Evolutionary conservation across 441 rosid species (phyloP).

Genomic region (Macaranga tanarius): DNA sequence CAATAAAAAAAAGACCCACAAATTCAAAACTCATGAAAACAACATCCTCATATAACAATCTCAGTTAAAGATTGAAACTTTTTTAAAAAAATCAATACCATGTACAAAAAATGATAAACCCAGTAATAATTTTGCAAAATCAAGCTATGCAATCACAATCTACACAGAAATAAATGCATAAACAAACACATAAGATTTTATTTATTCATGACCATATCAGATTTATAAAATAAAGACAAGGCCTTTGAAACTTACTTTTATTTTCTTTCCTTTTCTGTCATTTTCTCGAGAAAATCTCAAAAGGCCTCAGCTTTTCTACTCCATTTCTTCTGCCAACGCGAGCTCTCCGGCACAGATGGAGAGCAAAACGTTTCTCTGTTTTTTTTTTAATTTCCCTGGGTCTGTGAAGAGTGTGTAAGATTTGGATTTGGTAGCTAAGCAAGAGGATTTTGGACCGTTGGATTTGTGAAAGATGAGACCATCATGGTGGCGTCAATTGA

Average conservation of each 20-base stretch:
- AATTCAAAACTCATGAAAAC: not conserved
- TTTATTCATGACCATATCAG: conserved; percentile 19
- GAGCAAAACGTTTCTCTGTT: not conserved
- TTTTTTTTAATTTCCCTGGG: not conserved
- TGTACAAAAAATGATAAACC: not conserved
- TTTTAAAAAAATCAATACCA: not conserved
- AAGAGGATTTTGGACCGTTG: conserved; percentile 21
- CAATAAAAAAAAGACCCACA: conserved; percentile 3
- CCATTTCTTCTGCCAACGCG: conserved; percentile 22
- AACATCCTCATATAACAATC: conserved; percentile 2
- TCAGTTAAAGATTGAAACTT: conserved; percentile 3
- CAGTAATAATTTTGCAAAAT: conserved; percentile 11
- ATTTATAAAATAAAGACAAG: conserved; percentile 18
- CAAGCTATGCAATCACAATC: not conserved
- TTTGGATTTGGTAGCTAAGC: conserved; percentile 4
- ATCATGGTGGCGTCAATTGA: not conserved
- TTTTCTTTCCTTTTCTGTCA: conserved; percentile 22
- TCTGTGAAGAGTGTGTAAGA: conserved; percentile 1
- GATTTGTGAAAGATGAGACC: conserved; percentile 4
- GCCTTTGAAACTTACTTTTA: conserved; percentile 18
- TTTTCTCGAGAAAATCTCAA: conserved; percentile 32
- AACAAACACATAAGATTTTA: conserved; percentile 9
- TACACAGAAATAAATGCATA: not conserved
- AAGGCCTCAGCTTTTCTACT: conserved; percentile 19
- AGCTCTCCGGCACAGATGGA: conserved; percentile 11